Percentiles rank a stretch among this genome's conserved stretches.
Conservation (phyloP, 768 basidiomycete species). For the Podaxis sp. region DNA sequence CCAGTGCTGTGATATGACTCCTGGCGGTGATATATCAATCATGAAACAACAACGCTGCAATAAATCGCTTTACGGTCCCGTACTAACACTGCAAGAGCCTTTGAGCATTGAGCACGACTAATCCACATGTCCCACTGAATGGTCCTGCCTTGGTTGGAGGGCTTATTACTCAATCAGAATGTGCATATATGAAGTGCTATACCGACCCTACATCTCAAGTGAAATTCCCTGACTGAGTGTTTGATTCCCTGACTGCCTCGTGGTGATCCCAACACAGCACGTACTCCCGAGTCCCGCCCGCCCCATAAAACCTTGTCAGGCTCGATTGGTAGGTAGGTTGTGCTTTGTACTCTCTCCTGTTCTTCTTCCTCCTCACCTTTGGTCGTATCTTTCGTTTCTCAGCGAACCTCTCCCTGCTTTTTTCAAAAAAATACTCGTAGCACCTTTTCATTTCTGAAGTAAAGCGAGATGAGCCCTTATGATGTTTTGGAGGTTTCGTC, state of each 20-base stretch:
- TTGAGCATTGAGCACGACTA: not conserved
- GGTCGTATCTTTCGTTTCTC: not conserved
- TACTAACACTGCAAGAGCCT: not conserved
- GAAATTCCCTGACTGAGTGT: not conserved
- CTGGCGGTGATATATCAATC: no score
- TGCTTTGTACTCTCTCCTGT: not conserved
- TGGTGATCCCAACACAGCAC: conserved; percentile 6
- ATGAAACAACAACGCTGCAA: not conserved
- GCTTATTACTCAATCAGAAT: not conserved
- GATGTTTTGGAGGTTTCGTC: conserved; percentile 6
- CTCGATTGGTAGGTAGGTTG: not conserved
- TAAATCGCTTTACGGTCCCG: not conserved
- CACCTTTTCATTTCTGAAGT: not conserved
- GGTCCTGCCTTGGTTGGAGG: not conserved
- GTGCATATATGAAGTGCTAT: not conserved
- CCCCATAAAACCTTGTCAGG: not conserved
- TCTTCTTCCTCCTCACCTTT: not conserved
- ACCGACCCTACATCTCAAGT: not conserved
- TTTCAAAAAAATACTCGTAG: not conserved
- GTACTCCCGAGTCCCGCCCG: not conserved
- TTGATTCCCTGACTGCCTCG: not conserved
- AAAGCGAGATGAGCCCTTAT: conserved; percentile 2
- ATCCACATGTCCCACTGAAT: not conserved
- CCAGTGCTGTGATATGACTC: no score
- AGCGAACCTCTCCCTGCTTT: not conserved